These are phyloP conservation scores for Cyclanthera cordifolia DNA, from an alignment of 306 rosid genomes.

Conservation along the genomic window DNA sequence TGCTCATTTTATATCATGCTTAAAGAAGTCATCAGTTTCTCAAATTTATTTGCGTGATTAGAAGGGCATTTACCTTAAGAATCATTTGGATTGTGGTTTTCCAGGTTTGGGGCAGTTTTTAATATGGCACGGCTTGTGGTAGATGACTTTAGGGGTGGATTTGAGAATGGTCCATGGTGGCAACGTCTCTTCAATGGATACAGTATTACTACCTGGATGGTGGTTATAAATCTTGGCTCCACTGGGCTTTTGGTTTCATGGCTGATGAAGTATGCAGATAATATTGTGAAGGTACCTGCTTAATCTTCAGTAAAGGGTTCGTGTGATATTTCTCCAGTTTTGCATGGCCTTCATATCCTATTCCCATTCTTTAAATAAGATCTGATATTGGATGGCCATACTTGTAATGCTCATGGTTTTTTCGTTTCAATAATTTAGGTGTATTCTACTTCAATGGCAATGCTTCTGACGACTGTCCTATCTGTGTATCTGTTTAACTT, in stretches of 20 bases:
- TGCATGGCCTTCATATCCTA: neutral
- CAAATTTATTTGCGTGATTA: neutral
- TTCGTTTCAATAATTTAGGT: constrained; percentile 28
- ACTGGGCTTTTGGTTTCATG: constrained; percentile 92
- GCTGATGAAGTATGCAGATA: constrained; percentile 96
- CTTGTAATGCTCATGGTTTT: neutral
- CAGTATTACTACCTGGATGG: constrained; percentile 74
- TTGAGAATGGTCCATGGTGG: constrained; percentile 98
- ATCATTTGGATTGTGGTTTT: constrained; percentile 11
- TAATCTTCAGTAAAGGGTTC: neutral
- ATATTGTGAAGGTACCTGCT: constrained; percentile 66
- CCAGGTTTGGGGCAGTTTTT: constrained; percentile 88
- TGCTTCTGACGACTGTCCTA: constrained; percentile 72
- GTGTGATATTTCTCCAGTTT: neutral
- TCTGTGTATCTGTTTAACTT: constrained; percentile 69
- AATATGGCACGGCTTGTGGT: constrained; percentile 64
- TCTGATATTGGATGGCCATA: neutral
- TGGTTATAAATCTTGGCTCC: constrained; percentile 83
- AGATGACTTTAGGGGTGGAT: constrained; percentile 84
- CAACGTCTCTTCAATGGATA: constrained; percentile 79
- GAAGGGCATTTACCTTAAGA: neutral
- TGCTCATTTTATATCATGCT: neutral
- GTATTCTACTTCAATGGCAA: constrained; percentile 94
- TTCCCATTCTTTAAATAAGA: neutral
- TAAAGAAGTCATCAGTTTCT: neutral